Evolutionary conservation across 2,329 filamentous ascomycete genomes (phyloP).

Genomic region (Apiospora kogelbergensis): DNA sequence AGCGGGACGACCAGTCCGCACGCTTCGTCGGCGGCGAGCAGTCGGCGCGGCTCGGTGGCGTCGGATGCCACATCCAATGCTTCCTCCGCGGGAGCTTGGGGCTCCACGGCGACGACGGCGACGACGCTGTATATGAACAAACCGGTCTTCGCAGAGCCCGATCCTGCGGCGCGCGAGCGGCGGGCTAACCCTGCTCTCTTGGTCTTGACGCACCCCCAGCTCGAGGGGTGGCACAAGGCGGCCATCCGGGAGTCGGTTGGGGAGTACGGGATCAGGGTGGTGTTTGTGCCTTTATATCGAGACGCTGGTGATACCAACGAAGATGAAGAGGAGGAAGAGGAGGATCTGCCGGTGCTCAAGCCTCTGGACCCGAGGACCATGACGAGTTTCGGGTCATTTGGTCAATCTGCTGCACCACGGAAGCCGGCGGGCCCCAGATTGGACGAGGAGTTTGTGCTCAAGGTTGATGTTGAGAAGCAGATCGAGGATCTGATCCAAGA

Average conservation of each 20-base stretch:
- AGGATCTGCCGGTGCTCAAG: slow-evolving; percentile 24
- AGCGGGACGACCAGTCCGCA: too few species aligned
- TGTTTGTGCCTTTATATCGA: slow-evolving; percentile 29
- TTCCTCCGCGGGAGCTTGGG: neutral
- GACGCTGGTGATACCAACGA: neutral
- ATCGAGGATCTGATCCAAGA: slow-evolving; percentile 24
- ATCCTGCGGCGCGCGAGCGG: slow-evolving; percentile 17
- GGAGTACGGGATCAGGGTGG: slow-evolving; percentile 30
- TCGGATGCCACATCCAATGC: neutral
- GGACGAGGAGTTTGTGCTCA: slow-evolving; percentile 24
- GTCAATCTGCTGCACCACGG: neutral
- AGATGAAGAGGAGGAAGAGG: slow-evolving; percentile 16
- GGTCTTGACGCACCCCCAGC: slow-evolving; percentile 30
- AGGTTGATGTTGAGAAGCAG: slow-evolving; percentile 20
- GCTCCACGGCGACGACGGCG: neutral
- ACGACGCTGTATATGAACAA: neutral
- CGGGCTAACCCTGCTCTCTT: slow-evolving; percentile 27
- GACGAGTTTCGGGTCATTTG: slow-evolving; percentile 21
- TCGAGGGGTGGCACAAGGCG: slow-evolving; percentile 30
- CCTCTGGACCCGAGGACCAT: slow-evolving; percentile 29
- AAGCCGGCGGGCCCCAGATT: slow-evolving; percentile 7
- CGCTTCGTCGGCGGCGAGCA: neutral
- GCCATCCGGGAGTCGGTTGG: slow-evolving; percentile 24
- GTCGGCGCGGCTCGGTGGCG: neutral
- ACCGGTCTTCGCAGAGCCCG: neutral